A percentile compares a stretch with the other conserved stretches of the same genome.
These are phyloP conservation scores for Selaginella tamariscina DNA, from an alignment of 75 land plant species.

Conservation along the genomic window DNA sequence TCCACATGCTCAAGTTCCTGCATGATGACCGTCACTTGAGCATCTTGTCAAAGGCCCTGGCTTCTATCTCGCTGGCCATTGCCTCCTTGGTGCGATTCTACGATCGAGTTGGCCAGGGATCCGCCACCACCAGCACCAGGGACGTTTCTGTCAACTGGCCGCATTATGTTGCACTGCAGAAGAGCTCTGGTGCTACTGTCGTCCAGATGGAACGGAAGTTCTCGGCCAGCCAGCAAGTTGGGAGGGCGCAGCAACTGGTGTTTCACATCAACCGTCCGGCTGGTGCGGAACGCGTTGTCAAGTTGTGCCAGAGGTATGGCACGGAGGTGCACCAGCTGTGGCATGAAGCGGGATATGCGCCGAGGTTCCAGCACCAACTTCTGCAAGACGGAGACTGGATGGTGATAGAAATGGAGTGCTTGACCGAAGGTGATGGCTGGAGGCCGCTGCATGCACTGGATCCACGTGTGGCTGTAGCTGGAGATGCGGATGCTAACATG, in stretches of 20 bases:
- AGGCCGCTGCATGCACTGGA: not conserved
- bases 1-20: slow-evolving; percentile 3
- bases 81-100: slow-evolving; percentile 1
- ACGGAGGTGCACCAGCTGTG: not conserved
- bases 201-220: not conserved
- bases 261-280: not conserved
- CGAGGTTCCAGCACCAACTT: not conserved
- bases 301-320: slow-evolving; percentile 1
- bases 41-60: slow-evolving; percentile 1
- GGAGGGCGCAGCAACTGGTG: not conserved
- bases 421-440: slow-evolving; percentile 2
- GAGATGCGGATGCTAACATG: slow-evolving; percentile 1
- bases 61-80: slow-evolving; percentile 1
- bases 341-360: not conserved
- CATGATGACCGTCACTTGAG: not conserved
- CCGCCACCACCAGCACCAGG: not conserved
- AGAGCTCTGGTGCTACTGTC: slow-evolving; percentile 3
- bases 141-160: slow-evolving; percentile 1
- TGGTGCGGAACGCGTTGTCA: not conserved
- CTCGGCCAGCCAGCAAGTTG: slow-evolving; percentile 4
- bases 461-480: not conserved
- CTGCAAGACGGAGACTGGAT: not conserved
- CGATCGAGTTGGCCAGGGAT: not conserved
- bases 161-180: not conserved
- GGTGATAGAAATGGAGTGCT: slow-evolving; percentile 1